Evolutionary conservation across 768 basidiomycete species (phyloP), one percentile per base, ranked within the genome.

Genomic region (Phylloporus sp.): DNA sequence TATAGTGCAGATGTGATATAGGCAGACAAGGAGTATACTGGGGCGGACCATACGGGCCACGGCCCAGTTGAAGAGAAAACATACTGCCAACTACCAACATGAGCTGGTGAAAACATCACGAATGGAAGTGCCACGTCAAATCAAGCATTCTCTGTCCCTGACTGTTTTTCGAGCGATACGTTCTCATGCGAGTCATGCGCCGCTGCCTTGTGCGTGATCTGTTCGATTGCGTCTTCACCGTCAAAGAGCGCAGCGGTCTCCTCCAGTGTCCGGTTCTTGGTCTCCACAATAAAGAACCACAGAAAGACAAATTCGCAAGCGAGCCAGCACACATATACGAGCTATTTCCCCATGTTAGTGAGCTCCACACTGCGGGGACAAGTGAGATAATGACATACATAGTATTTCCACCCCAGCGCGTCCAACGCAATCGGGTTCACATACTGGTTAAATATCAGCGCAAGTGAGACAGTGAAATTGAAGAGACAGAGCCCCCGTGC

Each of bases 401-500:
- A 70, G 51, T 82, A 81, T 70, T 75, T 74, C 80, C 81, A 82
- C 9, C 72, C 72, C 6, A 81, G 57, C 0, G 64, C 63, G 5
- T 73, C 69, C 22, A 91, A 70, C 1, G 88, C 89, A 73, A 84
- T 81, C 7, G 89, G 87, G 58, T 91, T 91, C 43, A 88, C 80
- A 48, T 88, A 86, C 61, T 86, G 85, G 59, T 87, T 91, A 68
- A 92, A 85, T 3, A 88, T 84, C 24, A 87, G 72, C 2, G 85
- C 80, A 32, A 86, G 71, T 60, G 80, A 83, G 26, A 87, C 73
- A 5, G 74, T 73, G 45, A 87, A 68, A 64, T 84, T 86, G 84
- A 90, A 88, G 31, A 88, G 63, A 7, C 87, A 83, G 54, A 88
- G 85, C 0, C 89, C 89, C 60, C 84, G 88, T 10, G 90, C 90